These are phyloP conservation scores for Ceratocystiopsis minuta DNA, from an alignment of 2,329 filamentous ascomycete genomes.

Conservation along the genomic window DNA sequence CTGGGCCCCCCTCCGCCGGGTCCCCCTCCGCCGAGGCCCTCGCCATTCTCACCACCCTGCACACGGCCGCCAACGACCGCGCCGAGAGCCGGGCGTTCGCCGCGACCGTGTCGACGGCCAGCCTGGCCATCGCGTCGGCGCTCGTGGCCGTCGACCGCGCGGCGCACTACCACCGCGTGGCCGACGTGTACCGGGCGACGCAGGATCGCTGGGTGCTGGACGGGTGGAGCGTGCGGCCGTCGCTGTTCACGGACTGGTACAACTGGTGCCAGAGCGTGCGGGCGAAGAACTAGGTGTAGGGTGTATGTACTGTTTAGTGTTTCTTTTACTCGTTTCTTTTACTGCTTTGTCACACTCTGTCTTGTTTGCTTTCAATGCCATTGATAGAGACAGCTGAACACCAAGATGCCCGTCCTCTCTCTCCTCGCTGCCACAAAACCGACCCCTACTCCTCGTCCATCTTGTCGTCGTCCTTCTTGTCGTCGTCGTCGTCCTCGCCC, in stretches of 20 bases:
- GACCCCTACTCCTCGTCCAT: conserved; percentile 51
- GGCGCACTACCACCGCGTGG: conserved; percentile 31
- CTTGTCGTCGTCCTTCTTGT: conserved; percentile 50
- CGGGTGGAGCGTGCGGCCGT: conserved; percentile 40
- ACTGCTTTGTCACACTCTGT: too few relatives aligned
- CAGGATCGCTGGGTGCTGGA: conserved; percentile 41
- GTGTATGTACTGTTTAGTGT: too few relatives aligned
- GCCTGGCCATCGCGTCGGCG: conserved; percentile 46
- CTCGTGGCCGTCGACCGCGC: conserved; percentile 36
- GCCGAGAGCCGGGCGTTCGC: conserved; percentile 47
- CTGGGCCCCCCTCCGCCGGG: conserved; percentile 13
- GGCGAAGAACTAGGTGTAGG: not conserved
- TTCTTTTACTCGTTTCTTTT: too few relatives aligned
- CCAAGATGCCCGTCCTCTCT: too few relatives aligned
- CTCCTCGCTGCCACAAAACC: too few relatives aligned
- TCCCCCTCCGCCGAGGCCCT: conserved; percentile 14
- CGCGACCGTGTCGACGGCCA: conserved; percentile 55
- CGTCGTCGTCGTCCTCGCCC: conserved; percentile 68
- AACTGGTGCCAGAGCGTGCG: conserved; percentile 38
- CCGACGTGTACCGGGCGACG: conserved; percentile 45
- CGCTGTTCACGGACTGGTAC: conserved; percentile 54
- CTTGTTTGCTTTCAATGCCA: too few relatives aligned
- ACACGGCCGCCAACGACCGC: conserved; percentile 45
- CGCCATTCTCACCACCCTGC: conserved; percentile 45
- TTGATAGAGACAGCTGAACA: too few relatives aligned